Evolutionary conservation across 1,284 basidiomycete genomes (phyloP).

Genomic region (Amylostereum areolatum): DNA sequence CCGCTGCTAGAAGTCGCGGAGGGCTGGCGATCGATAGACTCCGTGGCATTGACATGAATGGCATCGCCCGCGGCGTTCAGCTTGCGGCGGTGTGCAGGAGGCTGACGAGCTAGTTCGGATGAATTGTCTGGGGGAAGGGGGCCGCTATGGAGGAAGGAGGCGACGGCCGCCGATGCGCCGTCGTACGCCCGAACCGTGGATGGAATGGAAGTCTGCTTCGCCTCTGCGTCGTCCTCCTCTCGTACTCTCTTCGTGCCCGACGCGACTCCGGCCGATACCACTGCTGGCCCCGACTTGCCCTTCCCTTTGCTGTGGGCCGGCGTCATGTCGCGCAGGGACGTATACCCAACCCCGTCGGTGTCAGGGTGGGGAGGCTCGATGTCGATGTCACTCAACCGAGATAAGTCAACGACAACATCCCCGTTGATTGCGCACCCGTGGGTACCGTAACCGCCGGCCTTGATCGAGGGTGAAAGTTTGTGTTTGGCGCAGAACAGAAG

Average conservation of each 20-base stretch:
- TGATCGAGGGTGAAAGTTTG: conserved; percentile 72
- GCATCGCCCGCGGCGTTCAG: conserved; percentile 21
- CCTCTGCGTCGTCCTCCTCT: conserved; percentile 38
- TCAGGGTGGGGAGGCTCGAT: conserved; percentile 49
- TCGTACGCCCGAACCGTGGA: conserved; percentile 36
- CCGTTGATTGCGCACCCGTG: conserved; percentile 85
- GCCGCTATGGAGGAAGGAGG: conserved; percentile 47
- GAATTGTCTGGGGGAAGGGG: conserved; percentile 21
- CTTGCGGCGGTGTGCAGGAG: conserved; percentile 40
- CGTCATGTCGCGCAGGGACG: conserved; percentile 48
- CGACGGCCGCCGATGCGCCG: conserved; percentile 46
- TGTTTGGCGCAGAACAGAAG: conserved; percentile 67
- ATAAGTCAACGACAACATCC: conserved; percentile 78
- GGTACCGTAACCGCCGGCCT: conserved; percentile 85
- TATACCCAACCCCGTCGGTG: conserved; percentile 38
- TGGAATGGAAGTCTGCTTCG: conserved; percentile 3
- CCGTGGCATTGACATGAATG: not conserved
- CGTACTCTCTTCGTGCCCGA: conserved; percentile 40
- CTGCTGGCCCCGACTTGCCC: conserved; percentile 17
- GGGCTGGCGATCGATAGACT: not conserved
- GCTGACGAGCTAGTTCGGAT: conserved; percentile 23
- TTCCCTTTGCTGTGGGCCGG: conserved; percentile 51
- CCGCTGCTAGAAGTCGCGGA: not conserved
- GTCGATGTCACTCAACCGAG: conserved; percentile 56
- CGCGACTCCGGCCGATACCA: conserved; percentile 1